These are phyloP conservation scores for Dendrobium catenatum DNA, from an alignment of 106 monocot genomes.

Conservation along the genomic window DNA sequence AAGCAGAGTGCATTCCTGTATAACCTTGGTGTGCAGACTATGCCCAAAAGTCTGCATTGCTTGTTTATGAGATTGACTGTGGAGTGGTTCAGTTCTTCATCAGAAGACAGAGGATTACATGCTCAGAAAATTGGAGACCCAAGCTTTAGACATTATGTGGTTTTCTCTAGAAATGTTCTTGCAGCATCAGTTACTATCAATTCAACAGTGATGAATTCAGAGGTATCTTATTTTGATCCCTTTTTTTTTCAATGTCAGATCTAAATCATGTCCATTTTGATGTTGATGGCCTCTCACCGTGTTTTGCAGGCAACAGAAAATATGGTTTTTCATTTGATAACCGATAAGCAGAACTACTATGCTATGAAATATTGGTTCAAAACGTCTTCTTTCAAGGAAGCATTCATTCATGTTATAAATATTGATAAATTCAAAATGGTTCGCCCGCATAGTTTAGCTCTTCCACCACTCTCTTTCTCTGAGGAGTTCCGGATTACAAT, in stretches of 20 bases:
- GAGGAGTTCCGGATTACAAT: conserved; percentile 70
- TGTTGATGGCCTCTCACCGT: neutral
- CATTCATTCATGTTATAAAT: conserved; percentile 45
- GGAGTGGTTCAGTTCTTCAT: conserved; percentile 53
- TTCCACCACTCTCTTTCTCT: conserved; percentile 32
- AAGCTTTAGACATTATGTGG: conserved; percentile 46
- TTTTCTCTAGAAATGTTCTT: conserved; percentile 70
- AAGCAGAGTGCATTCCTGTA: conserved; percentile 88
- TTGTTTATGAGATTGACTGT: conserved; percentile 91
- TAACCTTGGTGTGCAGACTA: conserved; percentile 79
- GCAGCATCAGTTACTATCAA: conserved; percentile 77
- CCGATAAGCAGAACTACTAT: conserved; percentile 70
- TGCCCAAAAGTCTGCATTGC: conserved; percentile 84
- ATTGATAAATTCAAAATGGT: conserved; percentile 35
- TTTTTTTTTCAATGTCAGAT: neutral
- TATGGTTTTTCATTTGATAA: conserved; percentile 70
- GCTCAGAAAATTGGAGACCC: conserved; percentile 28
- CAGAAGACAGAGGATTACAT: conserved; percentile 19
- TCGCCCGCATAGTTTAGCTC: conserved; percentile 2
- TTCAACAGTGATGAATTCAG: conserved; percentile 68
- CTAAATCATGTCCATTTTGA: neutral
- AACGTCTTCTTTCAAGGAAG: conserved; percentile 44
- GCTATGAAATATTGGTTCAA: conserved; percentile 79
- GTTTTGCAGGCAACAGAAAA: conserved; percentile 50
- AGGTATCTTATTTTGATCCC: conserved; percentile 34